These are phyloP conservation scores for Metschnikowia similis DNA, from an alignment of 805 yeast genomes.

Conservation along the genomic window DNA sequence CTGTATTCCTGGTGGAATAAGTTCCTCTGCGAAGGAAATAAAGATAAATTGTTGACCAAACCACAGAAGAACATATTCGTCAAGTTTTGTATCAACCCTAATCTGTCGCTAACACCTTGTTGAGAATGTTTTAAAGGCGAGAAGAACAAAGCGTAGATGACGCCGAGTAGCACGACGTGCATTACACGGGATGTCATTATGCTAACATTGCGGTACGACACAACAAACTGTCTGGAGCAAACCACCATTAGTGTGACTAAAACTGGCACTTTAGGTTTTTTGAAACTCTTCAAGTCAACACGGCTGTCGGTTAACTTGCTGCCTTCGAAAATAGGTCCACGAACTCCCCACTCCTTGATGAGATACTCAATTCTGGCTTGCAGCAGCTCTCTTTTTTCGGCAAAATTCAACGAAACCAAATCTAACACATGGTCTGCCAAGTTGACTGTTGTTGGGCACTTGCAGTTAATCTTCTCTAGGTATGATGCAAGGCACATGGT, in stretches of 20 bases:
- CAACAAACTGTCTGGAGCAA: slow-evolving; percentile 30
- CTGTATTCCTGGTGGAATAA: slow-evolving; percentile 74
- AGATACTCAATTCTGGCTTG: slow-evolving; percentile 22
- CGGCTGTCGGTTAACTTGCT: not conserved
- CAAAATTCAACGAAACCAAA: slow-evolving; percentile 47
- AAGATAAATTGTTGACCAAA: slow-evolving; percentile 69
- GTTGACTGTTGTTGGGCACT: slow-evolving; percentile 58
- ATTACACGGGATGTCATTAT: slow-evolving; percentile 53
- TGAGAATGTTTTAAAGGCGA: slow-evolving; percentile 33
- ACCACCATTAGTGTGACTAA: slow-evolving; percentile 27
- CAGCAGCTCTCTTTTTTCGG: slow-evolving; percentile 22
- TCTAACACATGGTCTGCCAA: slow-evolving; percentile 76
- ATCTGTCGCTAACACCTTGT: slow-evolving; percentile 58
- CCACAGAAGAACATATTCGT: slow-evolving; percentile 74
- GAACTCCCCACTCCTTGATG: slow-evolving; percentile 25
- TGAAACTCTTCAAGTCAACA: slow-evolving; percentile 28
- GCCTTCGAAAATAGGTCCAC: slow-evolving; percentile 28
- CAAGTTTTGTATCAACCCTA: slow-evolving; percentile 77
- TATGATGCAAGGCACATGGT: slow-evolving; percentile 43
- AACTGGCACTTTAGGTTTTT: slow-evolving; percentile 23
- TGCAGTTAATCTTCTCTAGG: slow-evolving; percentile 46
- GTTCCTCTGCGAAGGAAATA: slow-evolving; percentile 70
- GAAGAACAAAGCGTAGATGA: slow-evolving; percentile 64
- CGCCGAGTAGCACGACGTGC: slow-evolving; percentile 61
- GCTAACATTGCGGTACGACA: slow-evolving; percentile 22